Percentiles rank a stretch among this genome's conserved stretches.
Evolutionary conservation across 2,329 filamentous ascomycete species (phyloP).

Genomic region (Colletotrichum sp.): DNA sequence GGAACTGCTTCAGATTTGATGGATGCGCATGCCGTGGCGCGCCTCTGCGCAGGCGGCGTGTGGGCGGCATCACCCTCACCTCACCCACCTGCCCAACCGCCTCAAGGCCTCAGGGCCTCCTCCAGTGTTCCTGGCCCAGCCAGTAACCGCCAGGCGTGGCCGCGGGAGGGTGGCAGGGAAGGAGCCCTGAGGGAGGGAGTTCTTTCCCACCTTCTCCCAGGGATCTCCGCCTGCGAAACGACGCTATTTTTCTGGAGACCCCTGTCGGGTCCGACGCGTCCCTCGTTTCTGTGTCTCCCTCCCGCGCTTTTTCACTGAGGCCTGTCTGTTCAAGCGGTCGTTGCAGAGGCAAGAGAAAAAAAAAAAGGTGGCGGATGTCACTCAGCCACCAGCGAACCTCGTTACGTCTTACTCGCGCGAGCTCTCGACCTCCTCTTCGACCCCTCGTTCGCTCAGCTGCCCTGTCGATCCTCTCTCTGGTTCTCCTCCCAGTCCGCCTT

Average conservation of each 20-base stretch:
- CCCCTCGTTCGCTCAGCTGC: background rate
- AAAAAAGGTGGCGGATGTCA: background rate
- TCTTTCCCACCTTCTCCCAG: background rate
- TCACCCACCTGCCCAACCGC: background rate
- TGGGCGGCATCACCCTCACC: background rate
- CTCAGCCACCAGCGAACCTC: conserved; percentile 9
- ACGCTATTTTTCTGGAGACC: background rate
- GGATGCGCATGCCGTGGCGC: background rate
- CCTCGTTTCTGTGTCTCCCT: background rate
- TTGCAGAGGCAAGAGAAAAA: background rate
- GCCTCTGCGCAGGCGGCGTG: background rate
- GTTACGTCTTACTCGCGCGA: background rate
- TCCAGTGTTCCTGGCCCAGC: background rate
- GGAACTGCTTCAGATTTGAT: background rate
- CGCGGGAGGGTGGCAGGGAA: background rate
- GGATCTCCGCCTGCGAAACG: conserved; percentile 1
- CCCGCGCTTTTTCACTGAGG: background rate
- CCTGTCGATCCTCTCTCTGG: background rate
- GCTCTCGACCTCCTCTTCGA: background rate
- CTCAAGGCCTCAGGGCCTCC: background rate
- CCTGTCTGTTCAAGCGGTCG: background rate
- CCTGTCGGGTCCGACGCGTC: background rate
- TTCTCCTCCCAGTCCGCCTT: conserved; percentile 10
- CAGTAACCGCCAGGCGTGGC: background rate
- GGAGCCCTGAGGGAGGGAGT: background rate